phyloP scores from a whole-genome alignment of 208 protist genomes.

The Kentomonas sorsogonicus region DNA sequence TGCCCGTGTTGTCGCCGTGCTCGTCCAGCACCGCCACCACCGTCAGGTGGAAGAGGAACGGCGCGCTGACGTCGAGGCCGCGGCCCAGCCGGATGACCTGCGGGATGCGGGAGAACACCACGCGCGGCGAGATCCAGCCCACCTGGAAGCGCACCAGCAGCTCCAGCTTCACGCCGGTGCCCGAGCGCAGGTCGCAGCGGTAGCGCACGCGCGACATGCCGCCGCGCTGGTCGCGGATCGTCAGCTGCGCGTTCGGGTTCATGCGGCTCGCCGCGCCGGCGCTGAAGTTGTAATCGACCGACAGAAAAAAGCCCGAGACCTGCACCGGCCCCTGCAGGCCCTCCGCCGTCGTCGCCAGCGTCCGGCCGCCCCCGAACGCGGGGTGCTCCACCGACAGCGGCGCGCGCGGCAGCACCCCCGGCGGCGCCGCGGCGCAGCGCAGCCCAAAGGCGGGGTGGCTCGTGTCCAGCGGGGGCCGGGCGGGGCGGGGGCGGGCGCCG shows the following conservation, averaged over 20 bases:
- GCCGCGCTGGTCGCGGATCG: constrained; percentile 56
- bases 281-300: constrained; percentile 67
- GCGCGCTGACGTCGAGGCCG: constrained; percentile 76
- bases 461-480: constrained; percentile 44
- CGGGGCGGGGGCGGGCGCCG: constrained; percentile 17
- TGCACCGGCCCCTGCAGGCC: constrained; percentile 59
- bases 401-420: constrained; percentile 9
- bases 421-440: constrained; percentile 38
- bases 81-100: constrained; percentile 73
- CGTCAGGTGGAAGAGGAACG: constrained; percentile 75
- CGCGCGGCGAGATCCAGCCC: constrained; percentile 82
- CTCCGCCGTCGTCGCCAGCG: constrained; percentile 38
- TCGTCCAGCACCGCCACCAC: constrained; percentile 82
- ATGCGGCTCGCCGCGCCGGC: constrained; percentile 46
- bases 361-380: constrained; percentile 49
- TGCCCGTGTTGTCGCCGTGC: constrained; percentile 67
- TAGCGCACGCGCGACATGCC: constrained; percentile 74
- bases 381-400: constrained; percentile 72
- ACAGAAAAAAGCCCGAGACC: constrained; percentile 79
- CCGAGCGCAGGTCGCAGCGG: constrained; percentile 58
- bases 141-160: constrained; percentile 70
- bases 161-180: constrained; percentile 67
- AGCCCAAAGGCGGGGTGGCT: constrained; percentile 70
- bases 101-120: constrained; percentile 63
- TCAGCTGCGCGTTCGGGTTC: constrained; percentile 84